Conservation (phyloP, 352 stramenopile species). For the Pseudoperonospora humuli region DNA sequence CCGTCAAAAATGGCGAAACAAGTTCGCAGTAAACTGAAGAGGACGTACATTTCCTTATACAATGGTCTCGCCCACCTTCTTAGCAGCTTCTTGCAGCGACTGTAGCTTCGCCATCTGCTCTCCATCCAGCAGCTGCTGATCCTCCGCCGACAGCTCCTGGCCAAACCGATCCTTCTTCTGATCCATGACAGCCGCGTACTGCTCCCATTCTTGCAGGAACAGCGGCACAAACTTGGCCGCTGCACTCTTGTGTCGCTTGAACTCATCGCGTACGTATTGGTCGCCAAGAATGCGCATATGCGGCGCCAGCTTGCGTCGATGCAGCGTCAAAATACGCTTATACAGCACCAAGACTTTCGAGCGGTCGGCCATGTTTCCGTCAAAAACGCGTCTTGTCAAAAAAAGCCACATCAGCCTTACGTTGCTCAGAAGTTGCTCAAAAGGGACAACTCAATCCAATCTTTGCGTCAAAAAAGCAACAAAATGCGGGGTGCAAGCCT, state of each 20-base stretch:
- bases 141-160: conserved; percentile 48
- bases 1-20: no score
- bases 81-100: conserved; percentile 63
- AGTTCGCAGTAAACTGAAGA: background rate
- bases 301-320: conserved; percentile 60
- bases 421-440: conserved; percentile 3
- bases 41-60: conserved; percentile 7
- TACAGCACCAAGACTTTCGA: conserved; percentile 62
- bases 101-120: conserved; percentile 65
- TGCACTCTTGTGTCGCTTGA: conserved; percentile 75
- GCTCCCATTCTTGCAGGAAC: conserved; percentile 72
- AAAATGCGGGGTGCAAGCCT: conserved; percentile 67
- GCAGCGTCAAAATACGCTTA: conserved; percentile 68
- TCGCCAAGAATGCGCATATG: conserved; percentile 81
- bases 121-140: conserved; percentile 49
- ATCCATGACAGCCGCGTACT: conserved; percentile 52
- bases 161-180: conserved; percentile 58
- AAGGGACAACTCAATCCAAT: no score
- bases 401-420: background rate
- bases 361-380: conserved; percentile 13
- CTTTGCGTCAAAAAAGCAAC: no score
- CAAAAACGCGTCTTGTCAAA: background rate
- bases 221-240: conserved; percentile 65
- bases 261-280: conserved; percentile 81
- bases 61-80: conserved; percentile 59